phyloP scores from a whole-genome alignment of 306 rosid genomes.

The Acmispon strigosus region DNA sequence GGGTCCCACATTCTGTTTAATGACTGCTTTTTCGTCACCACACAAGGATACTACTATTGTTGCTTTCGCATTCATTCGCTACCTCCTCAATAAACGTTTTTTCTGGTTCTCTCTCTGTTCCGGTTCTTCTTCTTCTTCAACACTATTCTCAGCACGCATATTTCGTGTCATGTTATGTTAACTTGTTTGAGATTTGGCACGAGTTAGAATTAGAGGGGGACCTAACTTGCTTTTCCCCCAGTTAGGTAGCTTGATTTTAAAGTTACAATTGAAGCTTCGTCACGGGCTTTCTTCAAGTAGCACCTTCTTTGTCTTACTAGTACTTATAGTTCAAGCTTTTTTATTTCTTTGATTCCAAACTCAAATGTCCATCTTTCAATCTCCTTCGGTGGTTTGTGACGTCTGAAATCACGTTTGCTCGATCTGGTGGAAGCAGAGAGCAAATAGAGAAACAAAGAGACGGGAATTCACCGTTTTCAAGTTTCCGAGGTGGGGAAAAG shows the following conservation, averaged over 20 bases:
- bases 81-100: not conserved
- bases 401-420: too few relatives aligned
- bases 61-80: too few relatives aligned
- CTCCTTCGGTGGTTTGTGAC: too few relatives aligned
- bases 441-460: too few relatives aligned
- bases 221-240: not conserved
- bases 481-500: not conserved
- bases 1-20: slow-evolving; percentile 1
- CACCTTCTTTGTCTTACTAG: not conserved
- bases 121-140: not conserved
- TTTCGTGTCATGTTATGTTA: not conserved
- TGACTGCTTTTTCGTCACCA: not conserved
- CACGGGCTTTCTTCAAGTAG: not conserved
- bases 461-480: not conserved
- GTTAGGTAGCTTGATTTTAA: not conserved
- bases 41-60: too few relatives aligned
- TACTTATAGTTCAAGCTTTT: too few relatives aligned
- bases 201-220: not conserved
- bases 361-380: not conserved
- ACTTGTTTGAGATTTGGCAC: not conserved
- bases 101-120: not conserved
- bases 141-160: not conserved
- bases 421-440: too few relatives aligned
- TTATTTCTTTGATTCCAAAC: not conserved
- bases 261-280: not conserved